Evolutionary conservation across 1,284 basidiomycete species (phyloP).

Genomic region (Fereydounia khargensis): DNA sequence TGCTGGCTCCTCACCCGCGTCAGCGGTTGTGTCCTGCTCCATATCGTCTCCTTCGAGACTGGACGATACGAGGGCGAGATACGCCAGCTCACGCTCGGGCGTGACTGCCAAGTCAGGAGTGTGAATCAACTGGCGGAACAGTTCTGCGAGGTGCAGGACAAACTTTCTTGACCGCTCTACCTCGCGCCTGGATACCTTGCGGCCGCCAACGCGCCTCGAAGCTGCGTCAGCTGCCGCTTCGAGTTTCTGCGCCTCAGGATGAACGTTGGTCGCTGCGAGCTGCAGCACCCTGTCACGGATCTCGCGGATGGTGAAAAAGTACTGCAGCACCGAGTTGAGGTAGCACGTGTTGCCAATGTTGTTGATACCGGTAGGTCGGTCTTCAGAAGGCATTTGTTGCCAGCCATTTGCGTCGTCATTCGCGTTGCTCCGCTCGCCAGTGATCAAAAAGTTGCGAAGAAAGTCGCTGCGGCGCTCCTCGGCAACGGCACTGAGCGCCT

Average conservation of each 20-base stretch:
- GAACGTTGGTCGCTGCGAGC: slow-evolving; percentile 62
- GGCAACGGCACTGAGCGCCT: slow-evolving; percentile 60
- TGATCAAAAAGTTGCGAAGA: slow-evolving; percentile 67
- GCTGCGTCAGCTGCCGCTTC: not conserved
- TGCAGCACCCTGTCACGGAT: slow-evolving; percentile 73
- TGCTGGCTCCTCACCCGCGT: too few species aligned
- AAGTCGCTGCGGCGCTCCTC: slow-evolving; percentile 72
- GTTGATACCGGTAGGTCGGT: slow-evolving; percentile 79
- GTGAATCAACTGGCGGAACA: slow-evolving; percentile 76
- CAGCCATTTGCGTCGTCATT: slow-evolving; percentile 14
- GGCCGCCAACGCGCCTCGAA: slow-evolving; percentile 70
- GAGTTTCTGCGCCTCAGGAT: not conserved
- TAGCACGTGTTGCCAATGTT: slow-evolving; percentile 93
- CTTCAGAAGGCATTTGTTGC: slow-evolving; percentile 59
- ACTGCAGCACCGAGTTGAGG: slow-evolving; percentile 81
- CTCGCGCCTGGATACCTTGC: slow-evolving; percentile 75
- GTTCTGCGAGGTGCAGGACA: slow-evolving; percentile 70
- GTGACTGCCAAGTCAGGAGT: slow-evolving; percentile 70
- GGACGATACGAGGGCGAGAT: slow-evolving; percentile 85
- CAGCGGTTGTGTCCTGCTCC: slow-evolving; percentile 4
- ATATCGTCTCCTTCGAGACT: slow-evolving; percentile 70
- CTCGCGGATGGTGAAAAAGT: slow-evolving; percentile 91
- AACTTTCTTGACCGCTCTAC: slow-evolving; percentile 76
- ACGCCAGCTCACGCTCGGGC: slow-evolving; percentile 80
- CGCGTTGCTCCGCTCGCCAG: slow-evolving; percentile 63